Base-by-base conservation (phyloP, 1,284 basidiomycete species). In the Leccinum variabile region DNA sequence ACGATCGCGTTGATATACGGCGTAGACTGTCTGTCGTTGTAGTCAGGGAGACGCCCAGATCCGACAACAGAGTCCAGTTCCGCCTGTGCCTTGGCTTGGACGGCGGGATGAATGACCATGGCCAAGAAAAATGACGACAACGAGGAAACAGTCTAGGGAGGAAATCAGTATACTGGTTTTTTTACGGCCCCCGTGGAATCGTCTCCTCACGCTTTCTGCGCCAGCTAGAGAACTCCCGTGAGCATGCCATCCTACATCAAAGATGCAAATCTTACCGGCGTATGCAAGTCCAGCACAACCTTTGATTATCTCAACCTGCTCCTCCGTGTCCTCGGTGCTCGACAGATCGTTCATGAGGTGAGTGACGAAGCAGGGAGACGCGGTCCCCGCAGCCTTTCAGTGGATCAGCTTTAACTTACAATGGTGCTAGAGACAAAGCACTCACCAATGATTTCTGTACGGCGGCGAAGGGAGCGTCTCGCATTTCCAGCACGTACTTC, bases 111-210 rank as follows among this genome's bases (percentile, higher is more conserved):
- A 32, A 80, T 68, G n/a, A 81, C 69, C 70, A 84, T 78, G 2
- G 81, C 82, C n/a, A 84, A 70, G 60, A 82, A 74, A 63, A 84
- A 82, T 0, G 81, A 80, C 0, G 79, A 73, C 49, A 83, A 61
- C 3, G 78, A 76, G 0, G 82, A 80, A 49, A 80, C 76, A 7
- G 77, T 80, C 82, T 83, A 9, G 57, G 37, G 4, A 60, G 22
- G 44, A 35, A 54, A 37, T 70, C 41, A 73, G 69, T 9, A 59
- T 37, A 49, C 3, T 49, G 2, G 44, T 11, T 53, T 56, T 32
- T 49, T 28, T 49, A 1, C 4, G 3, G 0, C 5, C 10, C 18
- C 18, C 18, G 1, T 35, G 5, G 11, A 13, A 32, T 7, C 22
- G 46, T 54, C 16, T 41, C 39, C 32, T 50, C 8, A 74, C 74